phyloP scores from a whole-genome alignment of 139 green algal genomes.

The Chlamydomonas sphaeroides region DNA sequence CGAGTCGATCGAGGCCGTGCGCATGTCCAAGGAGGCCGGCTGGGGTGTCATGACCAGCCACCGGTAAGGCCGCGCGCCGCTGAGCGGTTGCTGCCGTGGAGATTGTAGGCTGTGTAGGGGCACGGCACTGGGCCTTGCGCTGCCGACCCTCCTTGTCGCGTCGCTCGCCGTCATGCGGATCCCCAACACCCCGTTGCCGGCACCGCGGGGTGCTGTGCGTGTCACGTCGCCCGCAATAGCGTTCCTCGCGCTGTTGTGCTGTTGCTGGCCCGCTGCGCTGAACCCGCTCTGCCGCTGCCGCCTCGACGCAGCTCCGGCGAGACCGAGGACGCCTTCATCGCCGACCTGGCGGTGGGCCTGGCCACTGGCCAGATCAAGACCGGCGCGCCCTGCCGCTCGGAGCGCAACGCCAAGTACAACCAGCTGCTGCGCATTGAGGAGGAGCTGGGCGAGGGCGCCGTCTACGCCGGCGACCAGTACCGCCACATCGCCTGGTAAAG shows the following conservation, averaged over 20 bases:
- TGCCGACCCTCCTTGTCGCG: too few species aligned
- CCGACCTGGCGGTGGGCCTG: constrained; percentile 97
- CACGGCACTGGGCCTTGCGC: too few species aligned
- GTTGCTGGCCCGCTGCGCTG: neutral
- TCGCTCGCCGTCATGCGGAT: too few species aligned
- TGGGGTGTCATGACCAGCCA: constrained; percentile 99
- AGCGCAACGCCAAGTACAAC: constrained; percentile 99
- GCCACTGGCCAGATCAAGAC: constrained; percentile 99
- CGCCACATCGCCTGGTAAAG: constrained; percentile 71
- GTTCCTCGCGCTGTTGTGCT: neutral
- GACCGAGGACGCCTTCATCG: constrained; percentile 98
- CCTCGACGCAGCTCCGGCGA: constrained; percentile 77
- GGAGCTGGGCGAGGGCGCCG: constrained; percentile 62
- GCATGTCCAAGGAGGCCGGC: constrained; percentile 92
- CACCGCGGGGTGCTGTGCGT: too few species aligned
- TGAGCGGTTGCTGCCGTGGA: too few species aligned
- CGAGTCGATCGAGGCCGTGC: constrained; percentile 96
- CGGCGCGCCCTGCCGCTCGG: constrained; percentile 93
- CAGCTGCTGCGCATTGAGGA: constrained; percentile 99
- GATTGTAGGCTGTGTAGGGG: too few species aligned
- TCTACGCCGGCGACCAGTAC: constrained; percentile 85
- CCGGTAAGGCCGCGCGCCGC: too few species aligned
- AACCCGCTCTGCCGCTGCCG: neutral
- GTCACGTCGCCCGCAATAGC: too few species aligned
- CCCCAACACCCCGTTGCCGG: too few species aligned